Evolutionary conservation across 2,329 filamentous ascomycete species (phyloP).

Genomic region (Colletotrichum australisinense): DNA sequence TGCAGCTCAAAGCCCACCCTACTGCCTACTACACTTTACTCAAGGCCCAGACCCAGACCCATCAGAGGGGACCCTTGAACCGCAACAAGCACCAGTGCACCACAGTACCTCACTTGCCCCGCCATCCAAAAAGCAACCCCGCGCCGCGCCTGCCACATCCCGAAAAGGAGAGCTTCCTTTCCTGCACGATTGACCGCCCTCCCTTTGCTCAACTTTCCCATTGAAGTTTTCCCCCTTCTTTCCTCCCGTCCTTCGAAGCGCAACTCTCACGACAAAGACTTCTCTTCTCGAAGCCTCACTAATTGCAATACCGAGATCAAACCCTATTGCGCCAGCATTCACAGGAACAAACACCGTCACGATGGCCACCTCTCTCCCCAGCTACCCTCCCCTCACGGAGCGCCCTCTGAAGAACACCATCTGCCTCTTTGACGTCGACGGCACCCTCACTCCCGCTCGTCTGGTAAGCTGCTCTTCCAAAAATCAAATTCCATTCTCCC

Average conservation of each 20-base stretch:
- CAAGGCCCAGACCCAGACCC: not conserved
- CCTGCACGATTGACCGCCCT: not conserved
- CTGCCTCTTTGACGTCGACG: constrained; percentile 96
- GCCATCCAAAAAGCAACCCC: constrained; percentile 32
- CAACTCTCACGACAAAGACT: not conserved
- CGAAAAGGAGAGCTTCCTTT: constrained; percentile 17
- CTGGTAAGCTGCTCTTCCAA: constrained; percentile 63
- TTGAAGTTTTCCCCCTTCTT: not conserved
- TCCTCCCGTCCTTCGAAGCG: not conserved
- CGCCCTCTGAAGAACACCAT: constrained; percentile 94
- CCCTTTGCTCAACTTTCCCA: not conserved
- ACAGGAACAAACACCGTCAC: constrained; percentile 12
- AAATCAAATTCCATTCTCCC: too few relatives aligned
- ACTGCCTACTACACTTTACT: not conserved
- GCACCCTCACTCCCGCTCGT: constrained; percentile 86
- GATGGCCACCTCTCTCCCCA: constrained; percentile 42
- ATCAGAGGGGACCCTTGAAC: not conserved
- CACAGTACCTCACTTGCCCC: constrained; percentile 28
- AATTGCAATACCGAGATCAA: not conserved
- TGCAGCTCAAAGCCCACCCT: not conserved
- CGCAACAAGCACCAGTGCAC: not conserved
- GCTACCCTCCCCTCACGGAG: constrained; percentile 80
- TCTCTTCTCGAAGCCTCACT: not conserved
- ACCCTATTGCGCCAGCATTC: not conserved
- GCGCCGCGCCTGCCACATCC: constrained; percentile 30